Conservation (phyloP, 148 eudicot species). For the Amaranthus cruentus region DNA sequence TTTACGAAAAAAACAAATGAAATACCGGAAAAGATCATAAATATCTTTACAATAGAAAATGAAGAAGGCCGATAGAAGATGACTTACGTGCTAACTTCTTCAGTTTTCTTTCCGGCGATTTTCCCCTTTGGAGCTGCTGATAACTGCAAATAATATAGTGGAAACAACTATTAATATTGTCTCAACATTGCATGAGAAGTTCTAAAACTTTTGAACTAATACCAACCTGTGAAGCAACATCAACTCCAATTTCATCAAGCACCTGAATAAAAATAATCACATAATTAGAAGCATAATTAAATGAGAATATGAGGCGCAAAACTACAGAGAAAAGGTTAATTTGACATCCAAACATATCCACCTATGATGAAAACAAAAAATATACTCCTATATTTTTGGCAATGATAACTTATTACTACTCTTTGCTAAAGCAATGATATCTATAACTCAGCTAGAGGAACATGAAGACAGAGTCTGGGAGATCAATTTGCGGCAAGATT, state of each 20-base stretch:
- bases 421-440: background rate
- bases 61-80: background rate
- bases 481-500: background rate
- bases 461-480: background rate
- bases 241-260: conserved; percentile 94
- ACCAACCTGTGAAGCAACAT: conserved; percentile 95
- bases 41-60: background rate
- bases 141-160: conserved; percentile 39
- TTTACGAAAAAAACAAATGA: background rate
- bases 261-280: conserved; percentile 44
- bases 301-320: background rate
- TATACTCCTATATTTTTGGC: background rate
- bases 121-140: conserved; percentile 93
- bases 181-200: conserved; percentile 2
- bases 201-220: background rate
- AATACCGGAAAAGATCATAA: background rate
- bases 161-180: conserved; percentile 13
- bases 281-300: conserved; percentile 1
- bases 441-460: background rate
- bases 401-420: background rate
- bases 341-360: background rate
- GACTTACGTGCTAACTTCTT: conserved; percentile 67
- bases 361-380: background rate
- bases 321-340: background rate
- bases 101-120: conserved; percentile 81